Evolutionary conservation across 2,329 filamentous ascomycete genomes (phyloP).

Genomic region (Fusarium scirpi): DNA sequence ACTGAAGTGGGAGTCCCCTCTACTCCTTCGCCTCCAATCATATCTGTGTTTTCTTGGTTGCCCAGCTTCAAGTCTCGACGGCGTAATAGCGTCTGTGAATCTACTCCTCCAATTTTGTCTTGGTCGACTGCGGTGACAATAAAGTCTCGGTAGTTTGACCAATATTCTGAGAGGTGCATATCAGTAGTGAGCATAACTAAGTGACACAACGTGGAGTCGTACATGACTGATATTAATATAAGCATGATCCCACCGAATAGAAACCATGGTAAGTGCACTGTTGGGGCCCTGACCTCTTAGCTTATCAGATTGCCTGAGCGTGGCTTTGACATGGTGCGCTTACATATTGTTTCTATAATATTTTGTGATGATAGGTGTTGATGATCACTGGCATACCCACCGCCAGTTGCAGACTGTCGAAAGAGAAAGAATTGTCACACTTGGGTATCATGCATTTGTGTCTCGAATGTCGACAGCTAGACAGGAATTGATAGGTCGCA

Average conservation of each 20-base stretch:
- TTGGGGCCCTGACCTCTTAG: conserved; percentile 10
- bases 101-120: not conserved
- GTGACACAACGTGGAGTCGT: not conserved
- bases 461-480: not conserved
- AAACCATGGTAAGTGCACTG: conserved; percentile 20
- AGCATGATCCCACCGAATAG: conserved; percentile 17
- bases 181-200: not conserved
- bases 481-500: not conserved
- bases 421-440: not conserved
- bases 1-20: not conserved
- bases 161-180: not conserved
- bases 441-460: not conserved
- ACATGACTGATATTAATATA: conserved; percentile 9
- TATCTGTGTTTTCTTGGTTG: not conserved
- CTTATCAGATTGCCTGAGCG: no score
- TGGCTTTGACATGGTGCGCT: not conserved
- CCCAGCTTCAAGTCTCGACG: not conserved
- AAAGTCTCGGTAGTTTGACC: not conserved
- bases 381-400: not conserved
- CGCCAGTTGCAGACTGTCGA: not conserved
- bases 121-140: not conserved
- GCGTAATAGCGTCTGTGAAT: not conserved
- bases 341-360: not conserved
- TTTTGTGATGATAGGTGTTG: not conserved
- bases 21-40: not conserved